A percentile compares a stretch with the other conserved stretches of the same genome.
Conservation (phyloP, 768 basidiomycete genomes). For the Pisolithus tinctorius region DNA sequence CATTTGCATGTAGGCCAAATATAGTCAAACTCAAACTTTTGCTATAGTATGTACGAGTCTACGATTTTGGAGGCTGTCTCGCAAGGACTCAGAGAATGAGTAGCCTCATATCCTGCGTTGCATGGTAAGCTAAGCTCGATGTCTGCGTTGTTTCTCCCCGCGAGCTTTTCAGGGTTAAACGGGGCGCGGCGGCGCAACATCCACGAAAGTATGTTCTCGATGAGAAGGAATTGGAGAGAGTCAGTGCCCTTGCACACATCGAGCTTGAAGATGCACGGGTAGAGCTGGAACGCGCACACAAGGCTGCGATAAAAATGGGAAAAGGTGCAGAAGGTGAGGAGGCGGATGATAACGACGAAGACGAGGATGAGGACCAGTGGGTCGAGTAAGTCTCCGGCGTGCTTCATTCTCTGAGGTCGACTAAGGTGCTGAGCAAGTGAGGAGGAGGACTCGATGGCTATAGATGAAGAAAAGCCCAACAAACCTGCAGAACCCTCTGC, state of each 20-base stretch:
- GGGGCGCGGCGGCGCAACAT: slow-evolving; percentile 67
- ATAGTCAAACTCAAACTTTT: too few relatives aligned
- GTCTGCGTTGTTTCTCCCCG: neutral
- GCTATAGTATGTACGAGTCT: too few relatives aligned
- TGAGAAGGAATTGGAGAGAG: slow-evolving; percentile 82
- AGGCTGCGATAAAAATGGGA: slow-evolving; percentile 67
- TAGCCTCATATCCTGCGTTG: slow-evolving; percentile 65
- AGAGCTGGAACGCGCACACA: slow-evolving; percentile 77
- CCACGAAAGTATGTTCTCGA: slow-evolving; percentile 88
- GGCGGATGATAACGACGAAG: slow-evolving; percentile 48
- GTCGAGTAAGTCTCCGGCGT: slow-evolving; percentile 67
- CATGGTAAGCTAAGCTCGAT: slow-evolving; percentile 36
- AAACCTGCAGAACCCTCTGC: slow-evolving; percentile 22
- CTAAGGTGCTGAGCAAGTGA: slow-evolving; percentile 29
- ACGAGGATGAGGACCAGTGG: slow-evolving; percentile 58
- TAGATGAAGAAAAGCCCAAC: slow-evolving; percentile 31
- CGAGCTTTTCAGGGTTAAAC: slow-evolving; percentile 52
- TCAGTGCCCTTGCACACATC: slow-evolving; percentile 79
- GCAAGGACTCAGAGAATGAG: slow-evolving; percentile 40
- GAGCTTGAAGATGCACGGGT: slow-evolving; percentile 86
- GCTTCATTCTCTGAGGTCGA: slow-evolving; percentile 9
- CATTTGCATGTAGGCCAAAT: too few relatives aligned
- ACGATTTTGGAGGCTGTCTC: too few relatives aligned
- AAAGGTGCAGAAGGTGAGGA: slow-evolving; percentile 60
- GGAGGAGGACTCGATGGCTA: slow-evolving; percentile 58